phyloP scores from a whole-genome alignment of 305 asterid genomes.

The Fraxinus angustifolia region DNA sequence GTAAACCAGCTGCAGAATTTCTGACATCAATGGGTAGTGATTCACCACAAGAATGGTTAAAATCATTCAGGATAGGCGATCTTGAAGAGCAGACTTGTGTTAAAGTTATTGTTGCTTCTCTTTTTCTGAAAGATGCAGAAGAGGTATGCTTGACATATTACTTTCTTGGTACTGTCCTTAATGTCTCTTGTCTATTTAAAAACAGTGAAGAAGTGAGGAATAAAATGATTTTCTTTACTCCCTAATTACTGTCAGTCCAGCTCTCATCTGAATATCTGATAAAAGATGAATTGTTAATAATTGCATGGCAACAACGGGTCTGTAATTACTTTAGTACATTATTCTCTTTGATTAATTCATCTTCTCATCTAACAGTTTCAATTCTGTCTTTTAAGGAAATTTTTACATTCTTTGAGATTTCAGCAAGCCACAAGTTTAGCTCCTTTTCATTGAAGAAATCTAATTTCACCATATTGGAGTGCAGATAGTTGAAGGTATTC shows the following conservation, averaged over 20 bases:
- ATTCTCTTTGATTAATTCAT: background rate
- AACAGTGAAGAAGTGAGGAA: conserved; percentile 7
- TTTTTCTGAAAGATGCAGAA: conserved; percentile 81
- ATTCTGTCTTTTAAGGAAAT: background rate
- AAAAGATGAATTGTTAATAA: background rate
- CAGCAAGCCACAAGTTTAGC: background rate
- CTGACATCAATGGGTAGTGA: conserved; percentile 56
- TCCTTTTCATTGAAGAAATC: background rate
- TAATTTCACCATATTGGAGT: conserved; percentile 17
- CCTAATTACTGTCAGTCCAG: background rate
- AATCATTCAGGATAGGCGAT: conserved; percentile 35
- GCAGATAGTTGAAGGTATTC: conserved; percentile 68
- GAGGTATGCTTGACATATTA: conserved; percentile 51
- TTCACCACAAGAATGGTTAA: conserved; percentile 45
- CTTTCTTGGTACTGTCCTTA: background rate
- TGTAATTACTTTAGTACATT: background rate
- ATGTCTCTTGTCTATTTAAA: background rate
- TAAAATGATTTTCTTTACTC: background rate
- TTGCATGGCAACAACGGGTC: background rate
- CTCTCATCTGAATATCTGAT: background rate
- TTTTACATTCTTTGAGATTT: background rate
- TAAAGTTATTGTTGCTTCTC: conserved; percentile 78
- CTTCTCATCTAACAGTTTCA: background rate
- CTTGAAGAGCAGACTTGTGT: conserved; percentile 50
- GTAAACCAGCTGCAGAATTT: conserved; percentile 92